Base-by-base conservation (phyloP, 495 filamentous ascomycete genomes). In the Coniosporium apollinis region DNA sequence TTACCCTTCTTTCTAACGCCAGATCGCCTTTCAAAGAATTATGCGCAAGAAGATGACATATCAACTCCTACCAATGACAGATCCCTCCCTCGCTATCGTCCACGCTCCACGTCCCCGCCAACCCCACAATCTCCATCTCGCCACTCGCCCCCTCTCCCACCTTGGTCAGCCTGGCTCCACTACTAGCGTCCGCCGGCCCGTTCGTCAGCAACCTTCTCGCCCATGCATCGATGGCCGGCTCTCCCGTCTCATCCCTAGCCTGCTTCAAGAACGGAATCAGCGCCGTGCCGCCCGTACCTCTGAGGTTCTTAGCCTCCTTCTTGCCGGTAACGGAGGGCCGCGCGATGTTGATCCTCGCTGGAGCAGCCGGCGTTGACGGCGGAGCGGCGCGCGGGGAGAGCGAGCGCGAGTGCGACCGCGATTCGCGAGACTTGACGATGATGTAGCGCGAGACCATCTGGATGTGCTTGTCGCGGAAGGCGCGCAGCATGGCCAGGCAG, bases 401-500 rank as follows among this genome's bases (percentile, higher is more conserved):
- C 2, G 65, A 61, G 5, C 60, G 64, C 4, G 66, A 56, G 15
- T 61, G 44, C 0, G 57, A 58, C 5, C 67, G 61, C 1, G 66
- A 64, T 36, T 74, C 66, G 5, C 69, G 65, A 0, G 69, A 72
- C 31, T 66, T 77, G 36, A 93, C 49, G 42, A 96, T 77, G 52
- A 99, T 93, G 57, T 96, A 99, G 7, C 91, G 82, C 8, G 83
- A 84, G 2, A 96, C 89, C 45, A 99, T 86, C 52, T 82, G 80
- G 46, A 96, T 87, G 49, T 99, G 89, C 56, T 89, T 93, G 54
- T 91, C 84, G 19, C 89, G 76, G 44, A 99, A 74, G 15, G 66
- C 64, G n/a, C 81, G 74, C 30, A 99, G 69, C 77, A 93, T 94
- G 13, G 81, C 70, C 2, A 96, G 67, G 46, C 82, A 91, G 7